Evolutionary conservation across 495 filamentous ascomycete genomes (phyloP), one percentile per base, ranked within the genome.

Genomic region (Evansstolkia leycettana): DNA sequence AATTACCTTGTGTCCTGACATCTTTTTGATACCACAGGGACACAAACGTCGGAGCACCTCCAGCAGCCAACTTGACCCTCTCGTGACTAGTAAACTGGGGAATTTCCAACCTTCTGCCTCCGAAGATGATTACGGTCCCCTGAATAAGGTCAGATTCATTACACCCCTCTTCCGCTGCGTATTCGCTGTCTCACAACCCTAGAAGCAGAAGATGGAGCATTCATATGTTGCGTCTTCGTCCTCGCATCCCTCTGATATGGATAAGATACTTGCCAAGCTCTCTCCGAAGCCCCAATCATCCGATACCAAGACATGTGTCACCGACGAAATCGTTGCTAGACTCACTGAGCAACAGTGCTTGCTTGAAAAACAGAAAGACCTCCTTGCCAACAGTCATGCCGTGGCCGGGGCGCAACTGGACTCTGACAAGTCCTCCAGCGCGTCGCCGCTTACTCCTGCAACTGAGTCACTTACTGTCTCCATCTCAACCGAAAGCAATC

Each of bases 261-360:
- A 67, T 15, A 57, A 39, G 24, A 52, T 67, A 15, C 46, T 63
- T 2, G 51, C 55, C 31, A 65, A 54, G 15, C 42, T 60, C 17
- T 49, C 60, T 23, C 53, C 50, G 13, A 53, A 49, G 32, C 42
- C 52, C 12, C 45, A 47, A 13, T 28, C 41, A 18, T 45, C 40
- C 24, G 39, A 27, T 31, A 26, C 25, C 25, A 42, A 54, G 7
- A 37, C 48, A n/a, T 43, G 45, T 14, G 31, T 48, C 16, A 46
- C 45, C 14, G 36, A 42, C 28, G 45, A 36, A 11, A 37, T 36
- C n/a, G 62, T 82, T 40, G 69, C 78, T 6, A 76, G 74, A 47
- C 68, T 88, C 31, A 68, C 73, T 17, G 73, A 85, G 54, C 80
- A 86, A 45, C 69, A 81, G 31, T 53, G 54, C 6, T 42, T 65